Evolutionary conservation across 169 alveolate genomes (phyloP).

Genomic region (Babesia ovata): DNA sequence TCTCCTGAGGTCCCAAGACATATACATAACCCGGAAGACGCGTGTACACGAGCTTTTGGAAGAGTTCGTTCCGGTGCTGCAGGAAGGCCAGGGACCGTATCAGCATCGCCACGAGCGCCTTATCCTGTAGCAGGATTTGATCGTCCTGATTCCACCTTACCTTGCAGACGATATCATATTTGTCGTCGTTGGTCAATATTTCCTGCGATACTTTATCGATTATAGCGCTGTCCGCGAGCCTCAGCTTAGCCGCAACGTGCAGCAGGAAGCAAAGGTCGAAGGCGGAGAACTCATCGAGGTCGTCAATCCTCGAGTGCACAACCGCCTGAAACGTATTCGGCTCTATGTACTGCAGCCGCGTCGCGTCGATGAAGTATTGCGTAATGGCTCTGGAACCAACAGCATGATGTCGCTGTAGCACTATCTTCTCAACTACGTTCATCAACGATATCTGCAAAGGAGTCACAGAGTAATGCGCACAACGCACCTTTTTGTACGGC

Average conservation of each 20-base stretch:
- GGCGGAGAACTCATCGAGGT: slow-evolving; percentile 34
- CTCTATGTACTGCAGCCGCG: slow-evolving; percentile 42
- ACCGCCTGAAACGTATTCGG: slow-evolving; percentile 59
- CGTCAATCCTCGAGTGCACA: slow-evolving; percentile 12
- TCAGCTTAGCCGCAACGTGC: slow-evolving; percentile 57
- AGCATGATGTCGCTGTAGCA: slow-evolving; percentile 27
- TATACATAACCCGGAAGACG: slow-evolving; percentile 40
- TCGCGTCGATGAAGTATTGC: slow-evolving; percentile 59
- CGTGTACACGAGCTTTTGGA: slow-evolving; percentile 29
- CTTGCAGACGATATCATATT: slow-evolving; percentile 37
- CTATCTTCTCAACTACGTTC: slow-evolving; percentile 47
- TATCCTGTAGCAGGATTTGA: slow-evolving; percentile 20
- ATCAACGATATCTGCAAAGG: slow-evolving; percentile 44
- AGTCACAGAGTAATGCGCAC: neutral
- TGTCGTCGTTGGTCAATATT: slow-evolving; percentile 4
- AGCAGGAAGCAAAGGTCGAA: slow-evolving; percentile 69
- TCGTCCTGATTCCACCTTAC: slow-evolving; percentile 11
- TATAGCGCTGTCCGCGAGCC: slow-evolving; percentile 35
- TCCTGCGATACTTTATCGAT: slow-evolving; percentile 22
- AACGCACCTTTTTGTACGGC: slow-evolving; percentile 52
- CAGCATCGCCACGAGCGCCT: slow-evolving; percentile 55
- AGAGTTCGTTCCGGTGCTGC: slow-evolving; percentile 32
- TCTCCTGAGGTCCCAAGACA: slow-evolving; percentile 58
- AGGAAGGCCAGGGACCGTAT: slow-evolving; percentile 60
- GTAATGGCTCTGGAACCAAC: slow-evolving; percentile 52